Evolutionary conservation across 1,284 basidiomycete genomes (phyloP).

Genomic region (Ceratorhiza oryzae-sativae): DNA sequence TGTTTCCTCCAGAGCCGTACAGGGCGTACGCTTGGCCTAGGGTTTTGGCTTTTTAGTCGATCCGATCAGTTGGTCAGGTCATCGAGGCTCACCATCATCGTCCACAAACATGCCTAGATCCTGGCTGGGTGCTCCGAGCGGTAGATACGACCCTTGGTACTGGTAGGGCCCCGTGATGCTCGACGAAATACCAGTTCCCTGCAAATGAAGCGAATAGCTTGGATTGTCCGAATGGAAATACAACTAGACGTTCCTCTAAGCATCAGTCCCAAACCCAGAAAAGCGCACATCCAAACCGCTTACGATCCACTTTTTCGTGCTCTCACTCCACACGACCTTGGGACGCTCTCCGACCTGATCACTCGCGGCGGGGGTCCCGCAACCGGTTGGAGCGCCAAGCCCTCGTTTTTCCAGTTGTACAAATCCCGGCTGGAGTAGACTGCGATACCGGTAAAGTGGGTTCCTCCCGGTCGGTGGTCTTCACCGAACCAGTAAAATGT

Average conservation of each 20-base stretch:
- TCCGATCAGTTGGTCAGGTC: background rate
- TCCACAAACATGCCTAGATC: conserved; percentile 41
- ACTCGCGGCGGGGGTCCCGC: conserved; percentile 32
- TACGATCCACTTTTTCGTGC: conserved; percentile 35
- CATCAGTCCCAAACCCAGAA: background rate
- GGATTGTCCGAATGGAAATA: conserved; percentile 41
- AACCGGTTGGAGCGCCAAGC: conserved; percentile 40
- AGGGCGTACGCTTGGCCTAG: conserved; percentile 38
- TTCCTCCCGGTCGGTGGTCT: conserved; percentile 30
- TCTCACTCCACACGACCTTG: conserved; percentile 36
- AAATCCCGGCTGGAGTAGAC: conserved; percentile 45
- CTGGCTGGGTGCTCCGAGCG: conserved; percentile 38
- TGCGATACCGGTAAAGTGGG: conserved; percentile 40
- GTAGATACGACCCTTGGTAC: conserved; percentile 34
- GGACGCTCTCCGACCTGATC: conserved; percentile 37
- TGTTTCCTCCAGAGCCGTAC: conserved; percentile 39
- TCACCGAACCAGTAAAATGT: conserved; percentile 45
- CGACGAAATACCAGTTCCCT: conserved; percentile 38
- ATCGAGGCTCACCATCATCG: conserved; percentile 33
- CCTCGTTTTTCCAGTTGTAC: conserved; percentile 44
- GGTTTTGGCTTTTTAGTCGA: background rate
- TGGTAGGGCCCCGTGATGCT: conserved; percentile 41
- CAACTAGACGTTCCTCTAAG: conserved; percentile 13
- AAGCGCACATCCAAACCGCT: conserved; percentile 23
- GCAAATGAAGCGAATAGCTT: conserved; percentile 30